These are phyloP conservation scores for Colletotrichum magnum DNA, from an alignment of 2,329 filamentous ascomycete species.

Conservation along the genomic window DNA sequence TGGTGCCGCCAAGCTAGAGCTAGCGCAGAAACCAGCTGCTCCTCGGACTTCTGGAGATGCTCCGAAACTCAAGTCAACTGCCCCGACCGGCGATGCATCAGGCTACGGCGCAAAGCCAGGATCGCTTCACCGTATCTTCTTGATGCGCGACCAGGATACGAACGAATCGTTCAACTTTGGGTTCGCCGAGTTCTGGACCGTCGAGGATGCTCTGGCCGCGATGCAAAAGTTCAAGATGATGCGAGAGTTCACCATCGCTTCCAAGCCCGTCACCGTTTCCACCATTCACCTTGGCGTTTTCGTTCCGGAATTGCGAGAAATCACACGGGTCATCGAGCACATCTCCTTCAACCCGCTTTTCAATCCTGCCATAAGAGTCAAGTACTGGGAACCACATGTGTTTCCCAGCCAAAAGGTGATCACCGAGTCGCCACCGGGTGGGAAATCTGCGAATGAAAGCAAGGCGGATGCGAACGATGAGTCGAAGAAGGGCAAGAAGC, in stretches of 20 bases:
- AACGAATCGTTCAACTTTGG: constrained; percentile 85
- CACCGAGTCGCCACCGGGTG: constrained; percentile 63
- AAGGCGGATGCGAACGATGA: constrained; percentile 47
- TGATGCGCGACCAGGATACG: constrained; percentile 80
- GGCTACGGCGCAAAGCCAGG: constrained; percentile 80
- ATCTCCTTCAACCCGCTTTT: constrained; percentile 80
- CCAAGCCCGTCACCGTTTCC: constrained; percentile 77
- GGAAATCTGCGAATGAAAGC: constrained; percentile 55
- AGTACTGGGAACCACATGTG: constrained; percentile 82
- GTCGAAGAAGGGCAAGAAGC: constrained; percentile 64
- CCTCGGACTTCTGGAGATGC: constrained; percentile 59
- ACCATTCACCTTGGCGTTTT: constrained; percentile 91
- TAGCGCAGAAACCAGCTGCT: constrained; percentile 67
- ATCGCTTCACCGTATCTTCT: constrained; percentile 81
- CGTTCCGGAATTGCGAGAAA: constrained; percentile 76
- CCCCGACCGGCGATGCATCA: constrained; percentile 66
- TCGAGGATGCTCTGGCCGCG: constrained; percentile 83
- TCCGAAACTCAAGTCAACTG: constrained; percentile 72
- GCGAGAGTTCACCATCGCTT: constrained; percentile 83
- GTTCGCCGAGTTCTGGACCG: constrained; percentile 85
- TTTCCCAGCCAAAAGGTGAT: constrained; percentile 78
- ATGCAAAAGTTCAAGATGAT: constrained; percentile 79
- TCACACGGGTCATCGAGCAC: constrained; percentile 67
- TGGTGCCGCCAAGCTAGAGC: constrained; percentile 80
- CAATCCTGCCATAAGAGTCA: constrained; percentile 76